These are phyloP conservation scores for Rhynchospora tenuis DNA, from an alignment of 176 grass and related monocot genomes.

Conservation along the genomic window DNA sequence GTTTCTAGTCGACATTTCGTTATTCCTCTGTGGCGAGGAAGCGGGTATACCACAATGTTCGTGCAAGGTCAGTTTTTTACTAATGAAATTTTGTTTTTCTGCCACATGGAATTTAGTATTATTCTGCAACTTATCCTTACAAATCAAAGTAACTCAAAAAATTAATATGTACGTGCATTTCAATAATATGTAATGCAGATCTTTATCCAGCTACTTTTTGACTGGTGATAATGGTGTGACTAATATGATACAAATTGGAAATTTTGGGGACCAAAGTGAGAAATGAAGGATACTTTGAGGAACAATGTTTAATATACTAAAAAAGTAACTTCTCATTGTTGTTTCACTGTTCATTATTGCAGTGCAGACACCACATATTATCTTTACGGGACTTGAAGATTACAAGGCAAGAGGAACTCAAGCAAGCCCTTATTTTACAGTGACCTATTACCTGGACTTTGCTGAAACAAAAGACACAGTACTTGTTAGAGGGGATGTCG, in stretches of 20 bases:
- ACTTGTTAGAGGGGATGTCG: slow-evolving; percentile 75
- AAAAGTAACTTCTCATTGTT: neutral
- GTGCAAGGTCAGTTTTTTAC: slow-evolving; percentile 70
- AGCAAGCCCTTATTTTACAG: slow-evolving; percentile 82
- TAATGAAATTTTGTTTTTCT: neutral
- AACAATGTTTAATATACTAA: neutral
- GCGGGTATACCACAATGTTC: slow-evolving; percentile 86
- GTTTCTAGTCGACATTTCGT: slow-evolving; percentile 70
- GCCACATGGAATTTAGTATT: neutral
- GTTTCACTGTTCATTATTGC: slow-evolving; percentile 21
- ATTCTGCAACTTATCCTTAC: neutral
- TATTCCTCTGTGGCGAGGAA: slow-evolving; percentile 93
- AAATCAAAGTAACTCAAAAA: too few relatives aligned
- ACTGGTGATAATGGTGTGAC: too few relatives aligned
- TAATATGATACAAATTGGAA: too few relatives aligned
- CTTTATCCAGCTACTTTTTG: too few relatives aligned
- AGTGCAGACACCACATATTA: slow-evolving; percentile 88
- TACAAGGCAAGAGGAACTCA: slow-evolving; percentile 96
- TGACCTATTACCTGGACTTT: slow-evolving; percentile 77
- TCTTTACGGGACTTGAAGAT: slow-evolving; percentile 94
- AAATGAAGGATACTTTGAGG: too few relatives aligned
- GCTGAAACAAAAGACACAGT: slow-evolving; percentile 71
- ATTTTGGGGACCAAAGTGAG: too few relatives aligned
- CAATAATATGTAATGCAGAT: too few relatives aligned
- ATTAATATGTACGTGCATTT: too few relatives aligned